Evolutionary conservation across 257 asterid genomes (phyloP), one percentile per base, ranked within the genome.

Genomic region (Linderniella brevidens): DNA sequence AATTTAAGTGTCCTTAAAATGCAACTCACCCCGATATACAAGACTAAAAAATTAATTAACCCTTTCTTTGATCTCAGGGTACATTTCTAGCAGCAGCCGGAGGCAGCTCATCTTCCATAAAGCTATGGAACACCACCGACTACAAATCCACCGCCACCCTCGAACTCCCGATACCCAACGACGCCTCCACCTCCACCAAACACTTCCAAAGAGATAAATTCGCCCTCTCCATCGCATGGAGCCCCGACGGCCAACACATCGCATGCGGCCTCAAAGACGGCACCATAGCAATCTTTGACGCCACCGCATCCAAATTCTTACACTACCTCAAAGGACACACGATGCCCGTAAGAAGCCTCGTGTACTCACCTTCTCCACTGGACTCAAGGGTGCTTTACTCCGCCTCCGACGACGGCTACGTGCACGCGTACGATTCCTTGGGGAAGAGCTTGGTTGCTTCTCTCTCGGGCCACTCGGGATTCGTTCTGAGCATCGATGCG

Each of bases 261-360:
- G 78, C 94, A 37, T 77, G 93, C 44, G 99, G 96, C 43, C 67
- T 90, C 13, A 85, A 79, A 90, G 99, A 90, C 41, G 96, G 99
- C 53, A 85, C 99, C 47, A 85, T 90, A 62, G 85, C 99, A 4
- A 50, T 90, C 7, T 81, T 85, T 35, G 96, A 90, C 8, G 92
- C 79, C 11, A 51, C 78, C 4, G 93, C 88, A 16, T 69, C 73
- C 3, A 90, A 85, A 66, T 90, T 90, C 74, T 46, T 85, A 42
- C 92, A 90, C 74, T 82, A 85, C 69, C 64, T 85, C 57, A 94
- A 90, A 72, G 96, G 99, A 54, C 99, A 90, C 54, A 58, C 62
- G 77, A 76, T 82, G 94, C 94, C 96, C 1, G 96, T 90, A 0
- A 78, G 99, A 12, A 75, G 92, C 17, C 94, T 85, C 11, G 94